phyloP scores from a whole-genome alignment of 345 rosid genomes.

The Triadica sebifera region DNA sequence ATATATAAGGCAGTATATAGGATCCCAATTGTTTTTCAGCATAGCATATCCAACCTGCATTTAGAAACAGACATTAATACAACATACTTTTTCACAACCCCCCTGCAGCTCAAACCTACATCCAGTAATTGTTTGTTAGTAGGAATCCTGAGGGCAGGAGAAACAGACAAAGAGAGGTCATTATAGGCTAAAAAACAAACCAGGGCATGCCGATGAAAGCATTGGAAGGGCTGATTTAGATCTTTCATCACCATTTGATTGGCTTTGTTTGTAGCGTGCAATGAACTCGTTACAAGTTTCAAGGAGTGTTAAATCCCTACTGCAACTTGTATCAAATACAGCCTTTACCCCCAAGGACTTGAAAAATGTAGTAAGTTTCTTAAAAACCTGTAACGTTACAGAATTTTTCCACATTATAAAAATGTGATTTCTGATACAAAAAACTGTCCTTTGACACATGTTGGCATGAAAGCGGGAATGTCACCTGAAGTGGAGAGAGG shows the following conservation, averaged over 20 bases:
- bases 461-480: not conserved
- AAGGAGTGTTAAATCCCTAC: slow-evolving; percentile 71
- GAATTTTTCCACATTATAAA: not conserved
- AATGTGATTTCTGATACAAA: not conserved
- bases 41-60: slow-evolving; percentile 96
- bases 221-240: slow-evolving; percentile 55
- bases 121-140: not conserved
- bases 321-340: slow-evolving; percentile 77
- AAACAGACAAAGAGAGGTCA: not conserved
- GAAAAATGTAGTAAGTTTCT: slow-evolving; percentile 73
- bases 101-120: not conserved
- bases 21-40: slow-evolving; percentile 94
- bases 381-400: slow-evolving; percentile 50
- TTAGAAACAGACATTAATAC: slow-evolving; percentile 16
- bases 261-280: slow-evolving; percentile 54
- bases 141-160: too few species aligned
- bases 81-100: not conserved
- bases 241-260: slow-evolving; percentile 35
- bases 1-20: slow-evolving; percentile 72
- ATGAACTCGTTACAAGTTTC: slow-evolving; percentile 92
- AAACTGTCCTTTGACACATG: not conserved
- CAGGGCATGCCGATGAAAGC: slow-evolving; percentile 95
- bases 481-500: slow-evolving; percentile 64
- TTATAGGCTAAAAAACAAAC: slow-evolving; percentile 34
- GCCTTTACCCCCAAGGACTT: slow-evolving; percentile 87